Evolutionary conservation across 1,284 basidiomycete species (phyloP).

Genomic region (Tylopilus sp.): DNA sequence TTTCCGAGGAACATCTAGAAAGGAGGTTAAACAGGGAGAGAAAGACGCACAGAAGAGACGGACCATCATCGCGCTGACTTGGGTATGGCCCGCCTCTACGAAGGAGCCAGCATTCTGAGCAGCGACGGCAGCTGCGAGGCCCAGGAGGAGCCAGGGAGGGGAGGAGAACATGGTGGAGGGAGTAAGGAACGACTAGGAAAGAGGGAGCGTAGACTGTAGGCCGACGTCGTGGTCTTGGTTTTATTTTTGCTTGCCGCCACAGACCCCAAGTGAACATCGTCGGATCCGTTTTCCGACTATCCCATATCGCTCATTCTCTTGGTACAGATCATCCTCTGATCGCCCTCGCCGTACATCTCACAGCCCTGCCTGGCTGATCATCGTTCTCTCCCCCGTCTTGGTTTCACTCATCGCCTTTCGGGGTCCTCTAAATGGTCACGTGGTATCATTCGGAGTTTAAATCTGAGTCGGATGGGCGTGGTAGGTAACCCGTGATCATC

Average conservation of each 20-base stretch:
- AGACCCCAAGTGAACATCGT: not conserved
- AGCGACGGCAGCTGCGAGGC: constrained; percentile 35
- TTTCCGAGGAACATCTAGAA: constrained; percentile 53
- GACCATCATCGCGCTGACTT: constrained; percentile 65
- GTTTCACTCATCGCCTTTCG: not conserved
- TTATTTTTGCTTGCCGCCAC: not conserved
- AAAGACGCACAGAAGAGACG: constrained; percentile 16
- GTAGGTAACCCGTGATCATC: too few species aligned
- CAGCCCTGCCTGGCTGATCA: not conserved
- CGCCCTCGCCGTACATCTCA: not conserved
- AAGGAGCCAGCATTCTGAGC: constrained; percentile 41
- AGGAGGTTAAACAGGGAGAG: constrained; percentile 1
- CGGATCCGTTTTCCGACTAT: not conserved
- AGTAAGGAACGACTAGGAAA: constrained; percentile 15
- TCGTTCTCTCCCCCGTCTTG: too few species aligned
- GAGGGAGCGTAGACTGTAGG: constrained; percentile 12
- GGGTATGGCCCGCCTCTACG: constrained; percentile 48
- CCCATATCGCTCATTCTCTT: not conserved
- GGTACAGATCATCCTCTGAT: not conserved
- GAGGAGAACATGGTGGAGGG: constrained; percentile 23
- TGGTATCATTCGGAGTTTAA: too few species aligned
- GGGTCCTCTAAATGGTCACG: not conserved
- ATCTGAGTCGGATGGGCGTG: too few species aligned
- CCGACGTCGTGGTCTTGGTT: not conserved
- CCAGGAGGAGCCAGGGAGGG: constrained; percentile 33